A percentile compares a stretch with the other conserved stretches of the same genome.
Conservation (phyloP, 306 rosid genomes). For the Acmispon strigosus region DNA sequence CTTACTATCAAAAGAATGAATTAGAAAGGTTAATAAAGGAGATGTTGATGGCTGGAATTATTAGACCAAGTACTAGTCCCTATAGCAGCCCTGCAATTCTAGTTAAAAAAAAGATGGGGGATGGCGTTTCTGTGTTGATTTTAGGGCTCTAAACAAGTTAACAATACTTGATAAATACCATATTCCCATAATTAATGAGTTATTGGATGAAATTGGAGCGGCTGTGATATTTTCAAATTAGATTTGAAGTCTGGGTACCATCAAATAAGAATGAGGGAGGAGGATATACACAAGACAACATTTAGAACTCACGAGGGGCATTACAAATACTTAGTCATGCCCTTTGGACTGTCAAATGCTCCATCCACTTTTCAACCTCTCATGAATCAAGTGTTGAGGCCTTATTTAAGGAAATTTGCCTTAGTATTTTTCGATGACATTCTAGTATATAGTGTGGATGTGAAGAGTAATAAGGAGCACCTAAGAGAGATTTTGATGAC, state of each 20-base stretch:
- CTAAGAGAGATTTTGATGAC: rapidly evolving
- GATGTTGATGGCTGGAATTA: background rate
- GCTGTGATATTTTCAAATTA: background rate
- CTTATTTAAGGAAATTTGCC: background rate
- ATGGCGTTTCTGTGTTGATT: background rate
- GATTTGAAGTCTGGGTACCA: background rate
- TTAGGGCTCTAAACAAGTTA: background rate
- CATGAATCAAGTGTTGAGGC: background rate
- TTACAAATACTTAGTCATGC: background rate
- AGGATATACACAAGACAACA: background rate
- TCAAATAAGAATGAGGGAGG: background rate
- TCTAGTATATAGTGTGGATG: background rate
- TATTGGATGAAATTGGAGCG: background rate
- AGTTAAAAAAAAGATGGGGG: background rate
- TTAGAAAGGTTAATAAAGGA: background rate
- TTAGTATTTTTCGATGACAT: background rate
- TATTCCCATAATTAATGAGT: background rate
- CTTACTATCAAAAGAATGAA: background rate
- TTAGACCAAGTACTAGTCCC: background rate
- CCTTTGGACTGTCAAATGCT: background rate
- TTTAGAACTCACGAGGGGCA: background rate
- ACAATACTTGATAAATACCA: background rate
- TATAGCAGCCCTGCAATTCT: background rate
- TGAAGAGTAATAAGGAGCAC: background rate
- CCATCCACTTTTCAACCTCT: background rate